phyloP scores from a whole-genome alignment of 495 filamentous ascomycete genomes.

The Neurospora sp. region DNA sequence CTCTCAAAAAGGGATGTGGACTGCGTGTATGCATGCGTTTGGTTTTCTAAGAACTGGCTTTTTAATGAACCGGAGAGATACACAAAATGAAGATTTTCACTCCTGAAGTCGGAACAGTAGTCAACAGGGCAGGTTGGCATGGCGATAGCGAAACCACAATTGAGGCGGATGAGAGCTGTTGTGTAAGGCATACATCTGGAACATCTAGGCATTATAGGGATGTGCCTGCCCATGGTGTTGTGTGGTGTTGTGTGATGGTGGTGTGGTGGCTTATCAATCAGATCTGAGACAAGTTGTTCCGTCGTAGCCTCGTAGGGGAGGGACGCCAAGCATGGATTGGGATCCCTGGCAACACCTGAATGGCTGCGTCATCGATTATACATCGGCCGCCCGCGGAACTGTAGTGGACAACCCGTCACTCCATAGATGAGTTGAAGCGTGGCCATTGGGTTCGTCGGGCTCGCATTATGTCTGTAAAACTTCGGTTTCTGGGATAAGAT shows the following conservation, averaged over 20 bases:
- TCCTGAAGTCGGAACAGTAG: neutral
- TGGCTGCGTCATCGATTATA: constrained; percentile 3
- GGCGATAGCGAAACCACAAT: neutral
- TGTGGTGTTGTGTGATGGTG: neutral
- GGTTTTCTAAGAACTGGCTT: neutral
- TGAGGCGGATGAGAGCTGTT: neutral
- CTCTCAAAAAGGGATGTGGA: neutral
- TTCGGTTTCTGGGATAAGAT: neutral
- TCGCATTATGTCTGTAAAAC: neutral
- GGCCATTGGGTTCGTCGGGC: neutral
- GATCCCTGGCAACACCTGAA: neutral
- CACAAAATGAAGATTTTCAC: neutral
- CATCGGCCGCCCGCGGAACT: neutral
- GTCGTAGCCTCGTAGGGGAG: neutral
- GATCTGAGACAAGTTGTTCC: neutral
- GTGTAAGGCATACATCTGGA: neutral
- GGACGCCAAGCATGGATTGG: neutral
- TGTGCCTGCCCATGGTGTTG: neutral
- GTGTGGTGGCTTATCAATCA: neutral
- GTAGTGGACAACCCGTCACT: neutral
- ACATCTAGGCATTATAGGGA: neutral
- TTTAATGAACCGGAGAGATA: neutral
- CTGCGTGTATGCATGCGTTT: neutral
- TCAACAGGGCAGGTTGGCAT: neutral
- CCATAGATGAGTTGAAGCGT: neutral